phyloP scores from a whole-genome alignment of 805 yeast species.

The Kodamaea restingae region DNA sequence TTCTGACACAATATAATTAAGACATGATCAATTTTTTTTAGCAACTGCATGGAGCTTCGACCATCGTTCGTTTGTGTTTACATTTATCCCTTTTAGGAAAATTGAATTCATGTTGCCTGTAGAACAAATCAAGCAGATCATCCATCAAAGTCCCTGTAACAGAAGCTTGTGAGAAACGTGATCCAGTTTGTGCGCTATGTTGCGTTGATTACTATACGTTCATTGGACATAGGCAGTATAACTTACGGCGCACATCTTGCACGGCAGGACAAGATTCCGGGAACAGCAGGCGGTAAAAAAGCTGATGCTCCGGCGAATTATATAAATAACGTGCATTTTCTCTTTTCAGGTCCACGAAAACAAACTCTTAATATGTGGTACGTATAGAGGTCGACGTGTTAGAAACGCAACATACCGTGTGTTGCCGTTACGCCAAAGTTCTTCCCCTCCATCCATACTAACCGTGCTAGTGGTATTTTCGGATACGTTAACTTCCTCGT shows the following conservation, averaged over 20 bases:
- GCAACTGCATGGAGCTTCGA: neutral
- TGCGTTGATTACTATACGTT: no score
- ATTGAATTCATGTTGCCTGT: neutral
- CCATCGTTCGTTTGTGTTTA: slow-evolving; percentile 2
- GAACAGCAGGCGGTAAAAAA: slow-evolving; percentile 2
- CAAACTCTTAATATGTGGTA: slow-evolving; percentile 7
- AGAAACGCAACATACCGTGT: neutral
- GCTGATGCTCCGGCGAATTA: slow-evolving; percentile 1
- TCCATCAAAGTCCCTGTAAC: no score
- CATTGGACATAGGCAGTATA: no score
- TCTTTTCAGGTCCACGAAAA: slow-evolving; percentile 1
- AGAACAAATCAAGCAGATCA: neutral
- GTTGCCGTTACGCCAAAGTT: no score
- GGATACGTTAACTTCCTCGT: slow-evolving; percentile 96
- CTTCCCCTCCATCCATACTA: no score
- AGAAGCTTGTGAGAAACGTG: neutral
- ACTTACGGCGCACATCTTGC: no score
- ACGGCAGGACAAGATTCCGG: neutral
- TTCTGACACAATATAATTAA: no score
- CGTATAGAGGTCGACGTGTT: neutral
- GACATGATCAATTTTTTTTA: no score
- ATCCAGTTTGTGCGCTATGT: neutral
- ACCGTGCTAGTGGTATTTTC: slow-evolving; percentile 74
- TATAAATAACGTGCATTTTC: slow-evolving; percentile 4
- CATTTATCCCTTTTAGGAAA: neutral